phyloP scores from a whole-genome alignment of 768 basidiomycete genomes.

The Termitomyces bulborhizus region DNA sequence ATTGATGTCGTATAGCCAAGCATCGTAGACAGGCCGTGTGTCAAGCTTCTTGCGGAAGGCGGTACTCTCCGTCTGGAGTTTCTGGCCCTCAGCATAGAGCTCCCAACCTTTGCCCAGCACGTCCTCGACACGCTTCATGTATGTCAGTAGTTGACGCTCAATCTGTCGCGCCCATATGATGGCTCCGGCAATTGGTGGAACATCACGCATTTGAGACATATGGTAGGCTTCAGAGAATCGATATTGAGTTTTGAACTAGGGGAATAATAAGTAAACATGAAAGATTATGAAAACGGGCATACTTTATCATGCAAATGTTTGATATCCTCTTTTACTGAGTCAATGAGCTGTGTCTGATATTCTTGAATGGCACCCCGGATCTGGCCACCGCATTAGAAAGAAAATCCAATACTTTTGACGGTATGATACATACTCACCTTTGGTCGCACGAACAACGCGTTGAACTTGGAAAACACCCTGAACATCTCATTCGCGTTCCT shows the following conservation, averaged over 20 bases:
- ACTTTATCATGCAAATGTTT: constrained; percentile 92
- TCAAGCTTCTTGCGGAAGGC: constrained; percentile 97
- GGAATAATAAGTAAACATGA: neutral
- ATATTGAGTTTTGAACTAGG: constrained; percentile 91
- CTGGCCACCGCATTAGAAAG: constrained; percentile 27
- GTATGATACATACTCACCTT: constrained; percentile 51
- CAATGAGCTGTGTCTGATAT: constrained; percentile 97
- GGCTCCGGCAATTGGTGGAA: constrained; percentile 96
- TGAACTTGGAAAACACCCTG: constrained; percentile 97
- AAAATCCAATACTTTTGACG: neutral
- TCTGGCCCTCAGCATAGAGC: constrained; percentile 98
- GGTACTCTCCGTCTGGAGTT: constrained; percentile 84
- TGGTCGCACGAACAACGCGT: constrained; percentile 91
- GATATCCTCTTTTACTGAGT: constrained; percentile 98
- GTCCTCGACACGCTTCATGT: constrained; percentile 99
- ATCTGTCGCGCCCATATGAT: constrained; percentile 99
- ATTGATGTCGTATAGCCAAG: constrained; percentile 95
- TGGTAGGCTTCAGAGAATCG: constrained; percentile 93
- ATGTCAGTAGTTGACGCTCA: constrained; percentile 88
- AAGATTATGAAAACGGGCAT: neutral
- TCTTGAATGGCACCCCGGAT: constrained; percentile 98
- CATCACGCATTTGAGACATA: constrained; percentile 98
- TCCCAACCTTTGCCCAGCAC: constrained; percentile 99
- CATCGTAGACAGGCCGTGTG: constrained; percentile 89
- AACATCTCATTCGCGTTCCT: constrained; percentile 99